Conservation (phyloP, 1,139 yeast genomes). For the Lodderomyces margitis region DNA sequence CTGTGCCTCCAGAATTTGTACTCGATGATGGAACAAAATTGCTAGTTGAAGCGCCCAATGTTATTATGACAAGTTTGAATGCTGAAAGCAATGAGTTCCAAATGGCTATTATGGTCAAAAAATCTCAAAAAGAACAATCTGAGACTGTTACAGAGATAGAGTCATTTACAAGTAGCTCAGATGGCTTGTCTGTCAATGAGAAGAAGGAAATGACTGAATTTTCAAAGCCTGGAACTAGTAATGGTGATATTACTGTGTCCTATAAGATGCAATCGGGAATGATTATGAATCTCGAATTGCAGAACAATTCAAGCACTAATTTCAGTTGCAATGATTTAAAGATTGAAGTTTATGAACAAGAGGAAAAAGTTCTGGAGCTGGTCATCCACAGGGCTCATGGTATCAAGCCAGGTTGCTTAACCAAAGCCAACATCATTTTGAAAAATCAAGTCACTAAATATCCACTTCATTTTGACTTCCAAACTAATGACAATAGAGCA, state of each 20-base stretch:
- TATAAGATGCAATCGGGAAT: slow-evolving; percentile 31
- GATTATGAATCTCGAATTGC: slow-evolving; percentile 32
- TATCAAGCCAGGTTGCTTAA: slow-evolving; percentile 29
- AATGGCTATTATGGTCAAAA: slow-evolving; percentile 1
- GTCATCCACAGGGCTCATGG: slow-evolving; percentile 32
- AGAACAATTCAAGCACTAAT: slow-evolving; percentile 26
- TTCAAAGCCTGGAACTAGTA: neutral
- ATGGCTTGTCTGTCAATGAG: neutral
- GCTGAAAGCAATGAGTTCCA: slow-evolving; percentile 13
- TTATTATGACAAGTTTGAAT: slow-evolving; percentile 25
- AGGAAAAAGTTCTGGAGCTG: slow-evolving; percentile 26
- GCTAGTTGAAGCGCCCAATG: slow-evolving; percentile 21
- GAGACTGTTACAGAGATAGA: neutral
- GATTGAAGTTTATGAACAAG: slow-evolving; percentile 32
- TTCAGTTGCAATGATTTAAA: slow-evolving; percentile 34
- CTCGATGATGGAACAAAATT: slow-evolving; percentile 20
- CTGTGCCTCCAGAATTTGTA: slow-evolving; percentile 17
- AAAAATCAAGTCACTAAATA: slow-evolving; percentile 33
- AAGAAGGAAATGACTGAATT: neutral
- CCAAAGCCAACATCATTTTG: slow-evolving; percentile 35
- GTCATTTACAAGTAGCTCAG: neutral
- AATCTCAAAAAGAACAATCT: neutral
- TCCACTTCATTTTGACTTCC: slow-evolving; percentile 33
- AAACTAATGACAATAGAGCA: slow-evolving; percentile 23
- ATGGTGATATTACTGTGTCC: slow-evolving; percentile 19